Evolutionary conservation across 2,329 filamentous ascomycete species (phyloP).

Genomic region (Botrytis aclada): DNA sequence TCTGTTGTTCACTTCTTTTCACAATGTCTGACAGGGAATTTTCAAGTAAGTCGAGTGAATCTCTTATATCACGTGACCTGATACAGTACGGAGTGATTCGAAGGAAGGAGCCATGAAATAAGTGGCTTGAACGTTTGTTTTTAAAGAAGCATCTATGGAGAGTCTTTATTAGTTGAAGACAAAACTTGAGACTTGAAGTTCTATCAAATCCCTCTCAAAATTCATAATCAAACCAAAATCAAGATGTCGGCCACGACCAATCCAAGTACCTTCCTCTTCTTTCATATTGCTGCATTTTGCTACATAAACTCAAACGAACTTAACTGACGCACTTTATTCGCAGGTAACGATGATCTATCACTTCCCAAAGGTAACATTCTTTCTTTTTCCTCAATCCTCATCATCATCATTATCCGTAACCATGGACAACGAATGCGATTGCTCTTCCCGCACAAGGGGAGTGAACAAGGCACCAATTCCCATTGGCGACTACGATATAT

Average conservation of each 20-base stretch:
- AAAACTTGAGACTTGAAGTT: background rate
- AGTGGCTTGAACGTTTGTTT: background rate
- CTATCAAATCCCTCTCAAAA: background rate
- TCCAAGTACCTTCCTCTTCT: constrained; percentile 10
- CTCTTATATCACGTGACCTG: background rate
- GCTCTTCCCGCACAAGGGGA: constrained; percentile 7
- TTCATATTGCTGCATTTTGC: background rate
- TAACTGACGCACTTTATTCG: constrained; percentile 25
- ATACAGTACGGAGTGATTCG: background rate
- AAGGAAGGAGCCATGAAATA: background rate
- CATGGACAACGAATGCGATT: constrained; percentile 18
- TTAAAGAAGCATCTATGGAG: background rate
- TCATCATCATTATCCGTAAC: constrained; percentile 16
- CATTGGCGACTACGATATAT: constrained; percentile 3
- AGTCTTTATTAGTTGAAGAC: background rate
- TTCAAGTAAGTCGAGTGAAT: constrained; percentile 32
- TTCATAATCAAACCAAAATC: background rate
- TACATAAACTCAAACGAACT: background rate
- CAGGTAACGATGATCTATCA: constrained; percentile 61
- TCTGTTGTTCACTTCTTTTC: background rate
- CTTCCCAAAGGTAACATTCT: constrained; percentile 56
- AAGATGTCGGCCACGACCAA: constrained; percentile 1
- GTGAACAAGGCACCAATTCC: constrained; percentile 7
- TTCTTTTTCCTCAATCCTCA: constrained; percentile 18
- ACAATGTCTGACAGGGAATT: constrained; percentile 66